Evolutionary conservation across 2,329 filamentous ascomycete species (phyloP).

Genomic region (Neonectria sp.): DNA sequence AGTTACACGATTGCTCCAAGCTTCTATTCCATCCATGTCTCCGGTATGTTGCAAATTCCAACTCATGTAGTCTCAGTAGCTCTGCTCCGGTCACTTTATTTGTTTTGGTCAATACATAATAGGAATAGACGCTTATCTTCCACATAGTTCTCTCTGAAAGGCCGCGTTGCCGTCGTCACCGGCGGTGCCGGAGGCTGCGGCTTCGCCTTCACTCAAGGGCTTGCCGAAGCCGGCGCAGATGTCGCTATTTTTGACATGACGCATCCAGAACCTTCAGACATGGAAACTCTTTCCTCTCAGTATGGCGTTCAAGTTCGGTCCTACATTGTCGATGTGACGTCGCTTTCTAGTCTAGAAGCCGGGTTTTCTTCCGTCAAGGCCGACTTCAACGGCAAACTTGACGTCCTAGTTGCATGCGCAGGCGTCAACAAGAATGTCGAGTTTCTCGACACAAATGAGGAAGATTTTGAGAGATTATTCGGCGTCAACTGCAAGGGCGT

Average conservation of each 20-base stretch:
- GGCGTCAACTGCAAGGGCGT: conserved; percentile 77
- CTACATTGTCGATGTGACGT: conserved; percentile 67
- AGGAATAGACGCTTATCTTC: neutral
- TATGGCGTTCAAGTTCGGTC: conserved; percentile 58
- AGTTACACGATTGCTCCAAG: neutral
- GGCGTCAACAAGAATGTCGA: conserved; percentile 72
- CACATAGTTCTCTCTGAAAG: conserved; percentile 63
- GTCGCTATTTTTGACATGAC: conserved; percentile 74
- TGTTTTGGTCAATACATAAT: neutral
- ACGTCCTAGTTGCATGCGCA: conserved; percentile 72
- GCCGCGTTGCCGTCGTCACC: conserved; percentile 59
- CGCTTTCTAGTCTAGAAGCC: conserved; percentile 66
- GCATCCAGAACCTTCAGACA: conserved; percentile 60
- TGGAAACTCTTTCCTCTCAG: conserved; percentile 60
- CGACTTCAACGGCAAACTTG: conserved; percentile 64
- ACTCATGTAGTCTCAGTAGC: neutral
- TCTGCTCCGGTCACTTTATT: neutral
- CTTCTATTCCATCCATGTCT: neutral
- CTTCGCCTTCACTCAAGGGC: conserved; percentile 70
- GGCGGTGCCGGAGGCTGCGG: conserved; percentile 75
- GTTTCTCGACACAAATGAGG: conserved; percentile 72
- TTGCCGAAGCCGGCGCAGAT: conserved; percentile 70
- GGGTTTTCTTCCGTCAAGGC: conserved; percentile 60
- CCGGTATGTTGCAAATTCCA: neutral
- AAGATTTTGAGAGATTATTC: conserved; percentile 75